Conservation (phyloP, 2,329 filamentous ascomycete genomes). For the Juglanconis sp. region DNA sequence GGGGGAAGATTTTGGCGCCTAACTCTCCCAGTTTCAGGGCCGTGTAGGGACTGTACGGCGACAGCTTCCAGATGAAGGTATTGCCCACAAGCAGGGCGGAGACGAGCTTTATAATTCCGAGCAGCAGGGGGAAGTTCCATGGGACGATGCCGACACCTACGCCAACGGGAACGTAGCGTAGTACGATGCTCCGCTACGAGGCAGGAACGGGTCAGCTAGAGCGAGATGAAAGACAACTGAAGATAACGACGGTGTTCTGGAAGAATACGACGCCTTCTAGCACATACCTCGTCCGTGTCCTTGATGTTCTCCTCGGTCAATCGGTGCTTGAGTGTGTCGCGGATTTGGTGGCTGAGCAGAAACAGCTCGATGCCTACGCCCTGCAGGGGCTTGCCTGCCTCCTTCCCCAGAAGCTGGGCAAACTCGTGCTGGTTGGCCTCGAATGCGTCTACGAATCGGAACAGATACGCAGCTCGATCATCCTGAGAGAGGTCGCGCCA, state of each 20-base stretch:
- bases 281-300: background rate
- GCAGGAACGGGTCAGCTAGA: background rate
- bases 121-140: conserved; percentile 43
- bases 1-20: conserved; percentile 37
- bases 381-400: conserved; percentile 23
- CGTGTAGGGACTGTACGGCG: conserved; percentile 40
- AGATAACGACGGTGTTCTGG: background rate
- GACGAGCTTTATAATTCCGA: conserved; percentile 39
- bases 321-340: background rate
- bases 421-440: conserved; percentile 25
- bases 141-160: conserved; percentile 45
- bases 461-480: conserved; percentile 31
- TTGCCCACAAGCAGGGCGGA: conserved; percentile 45
- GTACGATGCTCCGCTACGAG: conserved; percentile 1
- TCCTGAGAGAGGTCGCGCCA: conserved; percentile 35
- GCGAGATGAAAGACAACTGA: background rate
- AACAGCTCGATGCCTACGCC: background rate
- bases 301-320: conserved; percentile 5
- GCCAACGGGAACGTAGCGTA: conserved; percentile 29
- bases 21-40: conserved; percentile 40
- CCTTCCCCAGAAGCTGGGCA: conserved; percentile 19
- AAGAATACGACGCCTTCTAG: background rate
- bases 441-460: conserved; percentile 31
- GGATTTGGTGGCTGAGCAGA: background rate
- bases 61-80: conserved; percentile 44